These are phyloP conservation scores for Salix caprea DNA, from an alignment of 345 rosid species.

Conservation along the genomic window DNA sequence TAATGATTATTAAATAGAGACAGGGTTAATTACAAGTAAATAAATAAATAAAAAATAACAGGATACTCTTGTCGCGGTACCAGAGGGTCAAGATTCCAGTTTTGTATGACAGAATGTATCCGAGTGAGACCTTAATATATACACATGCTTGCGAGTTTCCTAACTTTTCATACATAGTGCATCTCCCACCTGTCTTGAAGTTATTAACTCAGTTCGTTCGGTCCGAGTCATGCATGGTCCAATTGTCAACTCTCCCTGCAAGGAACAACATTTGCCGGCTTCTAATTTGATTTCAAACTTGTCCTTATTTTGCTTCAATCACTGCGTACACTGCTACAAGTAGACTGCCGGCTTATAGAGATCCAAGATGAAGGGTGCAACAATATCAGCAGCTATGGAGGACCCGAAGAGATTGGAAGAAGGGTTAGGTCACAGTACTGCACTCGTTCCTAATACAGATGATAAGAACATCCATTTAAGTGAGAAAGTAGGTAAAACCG, in stretches of 20 bases:
- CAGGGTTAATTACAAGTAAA: too few species aligned
- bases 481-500: not conserved
- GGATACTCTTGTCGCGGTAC: too few species aligned
- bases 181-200: too few species aligned
- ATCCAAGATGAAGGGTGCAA: not conserved
- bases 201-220: too few species aligned
- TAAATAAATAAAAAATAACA: too few species aligned
- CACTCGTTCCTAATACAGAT: not conserved
- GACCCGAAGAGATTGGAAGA: conserved; percentile 50
- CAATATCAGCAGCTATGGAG: conserved; percentile 20
- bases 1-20: too few species aligned
- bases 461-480: not conserved
- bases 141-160: too few species aligned
- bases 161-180: too few species aligned
- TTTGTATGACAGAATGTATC: too few species aligned
- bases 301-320: not conserved
- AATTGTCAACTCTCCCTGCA: not conserved
- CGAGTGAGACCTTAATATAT: too few species aligned
- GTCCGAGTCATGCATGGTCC: too few species aligned
- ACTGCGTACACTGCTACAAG: not conserved
- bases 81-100: too few species aligned
- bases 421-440: conserved; percentile 24
- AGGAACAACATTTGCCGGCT: conserved; percentile 8
- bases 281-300: not conserved
- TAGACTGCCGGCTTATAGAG: not conserved